Conservation (phyloP, 352 stramenopile species). For the Pythium utonaiense region DNA sequence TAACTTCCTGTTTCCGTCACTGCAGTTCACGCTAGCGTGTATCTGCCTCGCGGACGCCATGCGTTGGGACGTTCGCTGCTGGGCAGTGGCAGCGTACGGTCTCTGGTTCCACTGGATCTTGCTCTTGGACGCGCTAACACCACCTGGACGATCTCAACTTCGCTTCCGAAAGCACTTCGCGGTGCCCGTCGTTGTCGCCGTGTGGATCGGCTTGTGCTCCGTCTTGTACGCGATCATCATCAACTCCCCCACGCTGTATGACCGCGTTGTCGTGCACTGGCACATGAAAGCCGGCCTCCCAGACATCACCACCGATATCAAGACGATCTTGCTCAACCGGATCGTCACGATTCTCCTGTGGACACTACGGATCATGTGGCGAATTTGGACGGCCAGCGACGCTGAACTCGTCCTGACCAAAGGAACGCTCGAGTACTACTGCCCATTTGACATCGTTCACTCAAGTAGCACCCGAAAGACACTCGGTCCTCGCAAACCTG, state of each 20-base stretch:
- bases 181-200: slow-evolving; percentile 5
- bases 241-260: slow-evolving; percentile 11
- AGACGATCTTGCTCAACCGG: slow-evolving; percentile 19
- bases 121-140: slow-evolving; percentile 16
- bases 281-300: neutral
- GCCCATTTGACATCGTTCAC: too few species aligned
- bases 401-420: slow-evolving; percentile 17
- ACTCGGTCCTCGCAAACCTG: too few species aligned
- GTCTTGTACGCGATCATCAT: slow-evolving; percentile 11
- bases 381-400: slow-evolving; percentile 5
- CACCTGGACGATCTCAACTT: slow-evolving; percentile 1
- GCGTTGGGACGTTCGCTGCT: slow-evolving; percentile 17
- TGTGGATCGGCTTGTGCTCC: slow-evolving; percentile 18
- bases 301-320: slow-evolving; percentile 4
- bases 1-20: slow-evolving; percentile 19
- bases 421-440: too few species aligned
- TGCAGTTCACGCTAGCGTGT: slow-evolving; percentile 16
- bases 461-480: too few species aligned
- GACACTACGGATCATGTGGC: slow-evolving; percentile 15
- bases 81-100: slow-evolving; percentile 12
- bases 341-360: slow-evolving; percentile 20
- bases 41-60: slow-evolving; percentile 12
- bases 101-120: slow-evolving; percentile 25
- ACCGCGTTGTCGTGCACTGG: slow-evolving; percentile 8
- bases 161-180: slow-evolving; percentile 11